phyloP scores from a whole-genome alignment of 2,329 filamentous ascomycete species.

The Aurifilum marmelostoma region DNA sequence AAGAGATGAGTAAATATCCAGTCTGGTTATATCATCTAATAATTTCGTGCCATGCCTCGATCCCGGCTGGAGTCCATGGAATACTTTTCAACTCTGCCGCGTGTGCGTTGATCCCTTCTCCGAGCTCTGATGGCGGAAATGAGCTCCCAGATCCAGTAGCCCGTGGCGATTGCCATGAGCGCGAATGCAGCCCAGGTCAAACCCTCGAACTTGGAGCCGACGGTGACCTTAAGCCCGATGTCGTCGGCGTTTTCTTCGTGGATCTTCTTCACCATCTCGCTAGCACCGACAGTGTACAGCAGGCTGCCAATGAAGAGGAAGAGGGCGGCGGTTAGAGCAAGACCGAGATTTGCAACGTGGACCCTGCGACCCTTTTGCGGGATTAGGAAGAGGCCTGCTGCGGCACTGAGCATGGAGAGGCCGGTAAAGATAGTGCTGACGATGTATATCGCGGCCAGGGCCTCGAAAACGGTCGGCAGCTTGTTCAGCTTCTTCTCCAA shows the following conservation, averaged over 20 bases:
- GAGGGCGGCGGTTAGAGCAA: slow-evolving; percentile 43
- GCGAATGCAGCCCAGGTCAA: slow-evolving; percentile 53
- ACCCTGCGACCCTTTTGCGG: slow-evolving; percentile 26
- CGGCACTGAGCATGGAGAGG: slow-evolving; percentile 46
- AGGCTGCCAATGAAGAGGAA: slow-evolving; percentile 47
- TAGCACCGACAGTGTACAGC: slow-evolving; percentile 45
- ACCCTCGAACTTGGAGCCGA: slow-evolving; percentile 49
- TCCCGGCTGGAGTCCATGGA: slow-evolving; percentile 24
- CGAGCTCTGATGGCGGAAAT: slow-evolving; percentile 37
- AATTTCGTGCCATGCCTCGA: background rate
- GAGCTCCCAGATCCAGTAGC: slow-evolving; percentile 48
- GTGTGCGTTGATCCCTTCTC: slow-evolving; percentile 31
- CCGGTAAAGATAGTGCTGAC: slow-evolving; percentile 48
- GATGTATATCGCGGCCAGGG: slow-evolving; percentile 53
- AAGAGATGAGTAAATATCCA: too few relatives aligned
- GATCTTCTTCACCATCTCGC: slow-evolving; percentile 46
- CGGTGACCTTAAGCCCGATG: slow-evolving; percentile 48
- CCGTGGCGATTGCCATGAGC: slow-evolving; percentile 44
- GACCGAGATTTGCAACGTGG: slow-evolving; percentile 42
- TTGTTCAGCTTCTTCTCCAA: slow-evolving; percentile 52
- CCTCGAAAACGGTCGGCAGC: slow-evolving; percentile 54
- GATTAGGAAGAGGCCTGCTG: slow-evolving; percentile 38
- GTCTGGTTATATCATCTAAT: too few relatives aligned
- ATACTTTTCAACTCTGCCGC: slow-evolving; percentile 16
- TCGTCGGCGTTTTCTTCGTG: slow-evolving; percentile 46